phyloP scores from a whole-genome alignment of 1,284 basidiomycete species.

The Fomes fomentarius region DNA sequence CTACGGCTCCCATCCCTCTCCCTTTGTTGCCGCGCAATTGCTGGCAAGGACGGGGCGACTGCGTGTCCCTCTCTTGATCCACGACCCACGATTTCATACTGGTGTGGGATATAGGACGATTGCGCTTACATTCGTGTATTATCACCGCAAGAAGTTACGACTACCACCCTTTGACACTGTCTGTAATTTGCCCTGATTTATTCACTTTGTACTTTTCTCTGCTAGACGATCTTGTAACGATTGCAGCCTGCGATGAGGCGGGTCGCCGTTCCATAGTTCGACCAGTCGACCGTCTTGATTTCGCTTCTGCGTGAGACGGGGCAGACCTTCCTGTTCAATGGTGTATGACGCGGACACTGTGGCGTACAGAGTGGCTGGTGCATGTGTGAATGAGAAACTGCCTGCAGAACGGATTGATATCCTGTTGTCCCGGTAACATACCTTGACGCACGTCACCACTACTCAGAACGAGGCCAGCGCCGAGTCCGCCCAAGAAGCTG shows the following conservation, averaged over 20 bases:
- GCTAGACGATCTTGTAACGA: constrained; percentile 40
- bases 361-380: constrained; percentile 70
- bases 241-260: constrained; percentile 57
- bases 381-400: constrained; percentile 9
- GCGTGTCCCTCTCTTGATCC: not conserved
- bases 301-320: constrained; percentile 39
- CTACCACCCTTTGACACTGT: constrained; percentile 14
- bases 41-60: no score
- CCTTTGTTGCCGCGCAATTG: no score
- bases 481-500: constrained; percentile 83
- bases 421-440: no score
- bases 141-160: constrained; percentile 19
- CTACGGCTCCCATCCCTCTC: not conserved
- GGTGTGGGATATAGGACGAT: constrained; percentile 25
- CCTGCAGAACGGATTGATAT: no score
- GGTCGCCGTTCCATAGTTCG: constrained; percentile 71
- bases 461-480: constrained; percentile 67
- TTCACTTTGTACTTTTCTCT: constrained; percentile 28
- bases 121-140: constrained; percentile 26
- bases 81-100: constrained; percentile 1
- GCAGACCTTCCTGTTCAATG: constrained; percentile 84
- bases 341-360: constrained; percentile 82
- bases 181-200: constrained; percentile 32
- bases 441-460: constrained; percentile 68
- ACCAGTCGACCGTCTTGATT: constrained; percentile 35